Conservation (phyloP, 1,139 yeast genomes). For the Saccharomyces hybrid region DNA sequence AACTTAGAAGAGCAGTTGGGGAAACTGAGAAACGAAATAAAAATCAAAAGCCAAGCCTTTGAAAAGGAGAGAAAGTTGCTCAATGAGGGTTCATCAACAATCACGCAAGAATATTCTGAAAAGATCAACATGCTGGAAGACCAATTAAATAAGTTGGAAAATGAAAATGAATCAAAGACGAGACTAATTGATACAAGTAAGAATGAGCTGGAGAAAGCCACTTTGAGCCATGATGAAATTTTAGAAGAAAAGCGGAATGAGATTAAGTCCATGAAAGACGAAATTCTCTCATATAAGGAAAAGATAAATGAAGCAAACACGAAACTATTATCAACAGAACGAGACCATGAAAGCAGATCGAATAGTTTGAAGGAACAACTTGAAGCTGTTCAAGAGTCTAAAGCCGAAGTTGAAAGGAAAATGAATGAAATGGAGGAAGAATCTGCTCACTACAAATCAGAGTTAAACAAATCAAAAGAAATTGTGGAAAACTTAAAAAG, state of each 20-base stretch:
- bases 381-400: neutral
- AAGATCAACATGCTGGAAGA: conserved; percentile 37
- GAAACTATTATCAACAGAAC: neutral
- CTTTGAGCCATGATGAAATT: neutral
- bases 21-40: conserved; percentile 26
- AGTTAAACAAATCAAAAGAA: neutral
- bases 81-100: conserved; percentile 44
- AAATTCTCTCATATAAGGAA: neutral
- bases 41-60: conserved; percentile 37
- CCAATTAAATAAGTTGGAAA: conserved; percentile 14
- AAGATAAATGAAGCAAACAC: neutral
- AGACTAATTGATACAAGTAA: conserved; percentile 11
- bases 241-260: neutral
- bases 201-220: conserved; percentile 5
- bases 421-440: conserved; percentile 2
- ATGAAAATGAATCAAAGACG: conserved; percentile 6
- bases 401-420: conserved; percentile 3
- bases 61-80: conserved; percentile 44
- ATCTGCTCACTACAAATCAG: neutral
- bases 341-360: neutral
- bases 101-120: conserved; percentile 42
- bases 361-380: neutral
- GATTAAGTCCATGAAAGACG: neutral
- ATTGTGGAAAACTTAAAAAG: neutral
- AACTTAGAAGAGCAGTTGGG: conserved; percentile 14